Evolutionary conservation across 805 yeast species (phyloP).

Genomic region (Metschnikowia vanudenii): DNA sequence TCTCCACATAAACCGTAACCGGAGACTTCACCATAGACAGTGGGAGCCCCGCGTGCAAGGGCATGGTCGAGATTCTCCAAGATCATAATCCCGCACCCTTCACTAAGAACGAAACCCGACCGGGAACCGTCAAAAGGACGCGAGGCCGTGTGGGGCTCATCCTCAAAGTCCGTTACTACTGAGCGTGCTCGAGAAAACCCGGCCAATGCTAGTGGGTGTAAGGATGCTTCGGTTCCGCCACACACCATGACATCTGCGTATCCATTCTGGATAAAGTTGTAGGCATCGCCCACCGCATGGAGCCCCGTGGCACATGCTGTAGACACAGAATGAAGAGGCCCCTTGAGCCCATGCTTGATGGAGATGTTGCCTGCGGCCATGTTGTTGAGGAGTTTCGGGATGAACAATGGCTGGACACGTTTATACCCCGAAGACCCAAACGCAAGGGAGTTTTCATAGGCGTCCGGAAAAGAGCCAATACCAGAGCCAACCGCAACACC

Average conservation of each 20-base stretch:
- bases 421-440: slow-evolving; percentile 51
- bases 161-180: slow-evolving; percentile 61
- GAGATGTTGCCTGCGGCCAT: slow-evolving; percentile 95
- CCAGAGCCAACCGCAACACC: slow-evolving; percentile 94
- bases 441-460: slow-evolving; percentile 58
- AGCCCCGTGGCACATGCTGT: slow-evolving; percentile 98
- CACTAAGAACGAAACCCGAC: slow-evolving; percentile 88
- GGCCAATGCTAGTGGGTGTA: slow-evolving; percentile 82
- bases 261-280: slow-evolving; percentile 71
- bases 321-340: slow-evolving; percentile 84
- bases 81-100: slow-evolving; percentile 83
- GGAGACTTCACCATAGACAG: slow-evolving; percentile 72
- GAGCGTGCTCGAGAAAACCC: slow-evolving; percentile 92
- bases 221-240: slow-evolving; percentile 89
- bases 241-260: slow-evolving; percentile 86
- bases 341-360: slow-evolving; percentile 70
- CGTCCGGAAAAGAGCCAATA: slow-evolving; percentile 80
- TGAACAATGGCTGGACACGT: slow-evolving; percentile 78
- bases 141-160: slow-evolving; percentile 63
- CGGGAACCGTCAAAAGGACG: slow-evolving; percentile 83
- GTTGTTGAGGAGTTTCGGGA: slow-evolving; percentile 79
- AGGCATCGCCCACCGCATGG: slow-evolving; percentile 92
- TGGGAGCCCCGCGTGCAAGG: slow-evolving; percentile 46
- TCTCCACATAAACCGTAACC: slow-evolving; percentile 95
- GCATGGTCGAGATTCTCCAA: slow-evolving; percentile 83